Conservation (phyloP, 108 stramenopile genomes). For the Bacterosira constricta region DNA sequence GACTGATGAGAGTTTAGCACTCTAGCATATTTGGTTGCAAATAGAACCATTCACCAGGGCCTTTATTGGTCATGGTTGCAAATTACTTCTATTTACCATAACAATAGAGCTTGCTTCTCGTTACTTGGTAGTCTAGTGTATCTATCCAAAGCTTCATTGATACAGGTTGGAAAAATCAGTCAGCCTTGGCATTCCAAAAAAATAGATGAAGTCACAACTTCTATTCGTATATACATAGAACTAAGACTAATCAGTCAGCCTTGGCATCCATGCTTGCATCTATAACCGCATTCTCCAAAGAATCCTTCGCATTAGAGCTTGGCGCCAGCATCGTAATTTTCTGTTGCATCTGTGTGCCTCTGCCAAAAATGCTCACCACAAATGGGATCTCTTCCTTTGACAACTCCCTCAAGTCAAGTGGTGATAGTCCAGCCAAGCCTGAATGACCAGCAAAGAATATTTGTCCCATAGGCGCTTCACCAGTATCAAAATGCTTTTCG, state of each 20-base stretch:
- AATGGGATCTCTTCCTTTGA: constrained; percentile 29
- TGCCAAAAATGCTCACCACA: constrained; percentile 69
- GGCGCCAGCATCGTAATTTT: constrained; percentile 60
- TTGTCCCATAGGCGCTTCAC: constrained; percentile 67
- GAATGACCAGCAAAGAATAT: constrained; percentile 83
- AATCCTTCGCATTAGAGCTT: constrained; percentile 36
- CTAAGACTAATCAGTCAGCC: constrained; percentile 45
- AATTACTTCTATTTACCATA: too few species aligned
- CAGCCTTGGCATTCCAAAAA: too few species aligned
- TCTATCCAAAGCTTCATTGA: too few species aligned
- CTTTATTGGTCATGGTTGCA: too few species aligned
- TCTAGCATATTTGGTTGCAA: too few species aligned
- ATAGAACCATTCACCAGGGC: too few species aligned
- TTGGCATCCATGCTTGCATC: constrained; percentile 48
- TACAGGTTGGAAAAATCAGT: too few species aligned
- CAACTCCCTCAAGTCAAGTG: constrained; percentile 63
- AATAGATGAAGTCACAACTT: too few species aligned
- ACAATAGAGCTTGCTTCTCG: too few species aligned
- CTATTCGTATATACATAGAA: too few species aligned
- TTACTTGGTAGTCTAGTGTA: too few species aligned
- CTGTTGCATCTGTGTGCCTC: constrained; percentile 58
- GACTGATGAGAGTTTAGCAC: constrained; percentile 6
- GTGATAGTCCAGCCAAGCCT: constrained; percentile 72
- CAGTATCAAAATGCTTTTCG: constrained; percentile 77
- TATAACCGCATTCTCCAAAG: constrained; percentile 57